Evolutionary conservation across 192 early-diverging fungal genomes (phyloP), one percentile per base, ranked within the genome.

Genomic region (Entomortierella beljakovae): DNA sequence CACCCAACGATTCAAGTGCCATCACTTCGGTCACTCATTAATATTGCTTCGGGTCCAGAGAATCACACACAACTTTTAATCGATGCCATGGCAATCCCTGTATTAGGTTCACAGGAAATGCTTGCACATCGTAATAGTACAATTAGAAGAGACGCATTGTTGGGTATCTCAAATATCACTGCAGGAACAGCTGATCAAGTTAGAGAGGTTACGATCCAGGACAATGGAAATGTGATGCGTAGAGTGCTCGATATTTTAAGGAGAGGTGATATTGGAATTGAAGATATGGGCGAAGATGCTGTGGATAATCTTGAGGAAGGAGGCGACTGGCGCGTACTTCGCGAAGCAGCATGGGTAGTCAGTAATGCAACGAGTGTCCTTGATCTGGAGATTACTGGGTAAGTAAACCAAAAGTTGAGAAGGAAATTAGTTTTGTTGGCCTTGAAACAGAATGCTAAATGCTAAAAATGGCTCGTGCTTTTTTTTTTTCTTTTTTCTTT

Each of bases 331-430:
- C 67, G 75, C 11, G 75, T 79, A 34, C 35, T 79, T 13, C 66
- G 75, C 26, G 75, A 79, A 33, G 75, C 75, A 22, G 75, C 75
- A 2, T 79, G 75, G 75, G 75, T 79, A 11, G 68, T 79, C 0
- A 79, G 75, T 57, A 79, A 79, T n/a, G 75, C 75, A 6, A 79
- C 75, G 18, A 79, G 75, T 65, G 75, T 79, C 1, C 50, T 79
- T 10, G 75, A 79, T 31, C 68, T 79, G 26, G 75, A 79, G 38
- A 79, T 79, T 29, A 79, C 75, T 20, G 75, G 75, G 75, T 79
- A 65, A 60, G 59, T 46, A 38, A 42, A 54, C 15, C 3, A 61
- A 13, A 16, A 60, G 23, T 23, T 42, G 7, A 20, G 6, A n/a
- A n/a, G n/a, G n/a, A n/a, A n/a, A n/a, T n/a, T n/a, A n/a, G n/a